Conservation (phyloP, 305 asterid species). For the Ilex paraguariensis region DNA sequence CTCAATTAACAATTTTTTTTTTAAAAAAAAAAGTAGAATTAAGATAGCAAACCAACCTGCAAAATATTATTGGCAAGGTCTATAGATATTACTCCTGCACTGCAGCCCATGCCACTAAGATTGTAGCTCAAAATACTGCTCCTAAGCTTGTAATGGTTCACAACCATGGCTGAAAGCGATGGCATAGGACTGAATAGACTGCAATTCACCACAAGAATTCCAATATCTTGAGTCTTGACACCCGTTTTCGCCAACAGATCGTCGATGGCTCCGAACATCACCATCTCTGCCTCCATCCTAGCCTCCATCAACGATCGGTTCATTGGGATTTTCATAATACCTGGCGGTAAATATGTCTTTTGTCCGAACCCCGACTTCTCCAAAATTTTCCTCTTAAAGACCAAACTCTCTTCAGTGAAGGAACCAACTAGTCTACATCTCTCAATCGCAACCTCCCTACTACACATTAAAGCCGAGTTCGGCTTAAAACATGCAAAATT, state of each 20-base stretch:
- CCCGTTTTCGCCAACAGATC: constrained; percentile 61
- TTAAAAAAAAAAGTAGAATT: no score
- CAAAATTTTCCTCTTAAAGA: constrained; percentile 52
- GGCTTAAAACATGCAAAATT: constrained; percentile 80
- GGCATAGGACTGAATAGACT: constrained; percentile 77
- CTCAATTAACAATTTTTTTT: no score
- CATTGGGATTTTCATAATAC: constrained; percentile 19
- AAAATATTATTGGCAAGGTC: constrained; percentile 77
- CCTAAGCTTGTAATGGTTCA: constrained; percentile 73
- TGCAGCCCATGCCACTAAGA: constrained; percentile 90
- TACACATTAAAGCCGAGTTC: not conserved
- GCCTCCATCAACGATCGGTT: constrained; percentile 56
- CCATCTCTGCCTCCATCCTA: constrained; percentile 63
- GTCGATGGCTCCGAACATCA: constrained; percentile 75
- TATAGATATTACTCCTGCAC: constrained; percentile 81
- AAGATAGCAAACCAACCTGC: constrained; percentile 34
- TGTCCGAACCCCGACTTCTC: constrained; percentile 74
- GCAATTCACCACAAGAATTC: constrained; percentile 72
- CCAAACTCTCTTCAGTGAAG: constrained; percentile 50
- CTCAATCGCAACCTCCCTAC: constrained; percentile 40
- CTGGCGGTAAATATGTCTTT: constrained; percentile 59
- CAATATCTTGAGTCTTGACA: constrained; percentile 63
- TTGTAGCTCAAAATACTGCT: constrained; percentile 65
- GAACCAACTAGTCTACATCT: constrained; percentile 25
- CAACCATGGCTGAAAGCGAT: constrained; percentile 73